Percentiles rank a stretch among this genome's conserved stretches.
These are phyloP conservation scores for Xylaria sp. DNA, from an alignment of 2,329 filamentous ascomycete genomes.

Conservation along the genomic window DNA sequence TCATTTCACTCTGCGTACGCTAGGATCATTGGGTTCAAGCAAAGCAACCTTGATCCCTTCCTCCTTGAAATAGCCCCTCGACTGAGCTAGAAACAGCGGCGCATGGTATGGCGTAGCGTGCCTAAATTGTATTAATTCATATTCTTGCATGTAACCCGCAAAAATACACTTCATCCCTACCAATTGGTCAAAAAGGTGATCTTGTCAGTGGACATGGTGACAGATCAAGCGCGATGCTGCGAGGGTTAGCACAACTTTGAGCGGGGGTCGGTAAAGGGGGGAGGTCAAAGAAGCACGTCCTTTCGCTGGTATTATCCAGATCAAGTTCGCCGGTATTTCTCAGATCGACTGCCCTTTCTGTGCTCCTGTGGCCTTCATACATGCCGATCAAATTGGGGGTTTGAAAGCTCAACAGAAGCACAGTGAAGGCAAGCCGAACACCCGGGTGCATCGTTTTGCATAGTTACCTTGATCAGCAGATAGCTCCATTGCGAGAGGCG, in stretches of 20 bases:
- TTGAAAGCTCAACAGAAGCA: conserved; percentile 11
- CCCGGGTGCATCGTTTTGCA: conserved; percentile 27
- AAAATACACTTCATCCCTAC: conserved; percentile 52
- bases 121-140: conserved; percentile 52
- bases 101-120: conserved; percentile 83
- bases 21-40: conserved; percentile 79
- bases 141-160: conserved; percentile 5
- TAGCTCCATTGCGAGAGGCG: conserved; percentile 23
- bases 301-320: conserved; percentile 89
- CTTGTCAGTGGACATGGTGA: conserved; percentile 79
- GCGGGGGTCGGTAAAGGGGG: conserved; percentile 40
- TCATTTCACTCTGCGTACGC: conserved; percentile 50
- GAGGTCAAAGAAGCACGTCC: conserved; percentile 74
- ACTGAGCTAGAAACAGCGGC: conserved; percentile 76
- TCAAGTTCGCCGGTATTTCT: conserved; percentile 66
- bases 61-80: conserved; percentile 75
- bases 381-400: conserved; percentile 11
- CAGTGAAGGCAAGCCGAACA: conserved; percentile 18
- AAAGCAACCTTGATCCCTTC: conserved; percentile 79
- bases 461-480: conserved; percentile 28
- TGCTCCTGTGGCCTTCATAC: conserved; percentile 1
- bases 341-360: conserved; percentile 18
- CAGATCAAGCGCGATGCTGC: conserved; percentile 49
- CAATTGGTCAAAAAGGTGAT: conserved; percentile 86
- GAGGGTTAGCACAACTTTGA: conserved; percentile 51